phyloP scores from a whole-genome alignment of 2,329 filamentous ascomycete species.

The Cytospora piceae region DNA sequence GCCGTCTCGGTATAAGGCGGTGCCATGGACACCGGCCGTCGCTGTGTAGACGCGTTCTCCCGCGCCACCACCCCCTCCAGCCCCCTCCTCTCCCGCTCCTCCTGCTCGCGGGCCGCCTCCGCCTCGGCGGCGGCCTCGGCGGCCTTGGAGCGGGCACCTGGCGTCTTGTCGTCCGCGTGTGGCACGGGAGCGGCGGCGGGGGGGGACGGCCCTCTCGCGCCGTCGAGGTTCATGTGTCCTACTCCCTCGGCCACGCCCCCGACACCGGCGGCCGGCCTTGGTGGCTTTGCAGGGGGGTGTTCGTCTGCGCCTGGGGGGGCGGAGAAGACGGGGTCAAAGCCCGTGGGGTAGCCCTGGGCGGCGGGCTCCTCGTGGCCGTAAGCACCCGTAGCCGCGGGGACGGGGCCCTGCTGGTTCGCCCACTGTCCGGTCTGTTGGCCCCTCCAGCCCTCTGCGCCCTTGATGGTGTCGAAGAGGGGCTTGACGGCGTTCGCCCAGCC shows the following conservation, averaged over 20 bases:
- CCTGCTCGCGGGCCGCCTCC: conserved; percentile 18
- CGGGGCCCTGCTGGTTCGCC: conserved; percentile 24
- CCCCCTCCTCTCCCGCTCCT: conserved; percentile 24
- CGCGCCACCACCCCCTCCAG: conserved; percentile 10
- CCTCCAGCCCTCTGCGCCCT: conserved; percentile 41
- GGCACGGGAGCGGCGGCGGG: not conserved
- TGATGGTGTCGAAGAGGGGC: conserved; percentile 42
- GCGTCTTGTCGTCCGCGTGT: conserved; percentile 9
- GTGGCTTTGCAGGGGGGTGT: conserved; percentile 17
- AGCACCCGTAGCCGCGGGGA: not conserved
- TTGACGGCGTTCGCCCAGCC: conserved; percentile 41
- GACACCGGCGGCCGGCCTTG: conserved; percentile 13
- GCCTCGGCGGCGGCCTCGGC: conserved; percentile 35
- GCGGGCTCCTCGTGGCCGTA: conserved; percentile 18
- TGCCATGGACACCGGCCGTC: conserved; percentile 23
- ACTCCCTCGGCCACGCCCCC: conserved; percentile 27
- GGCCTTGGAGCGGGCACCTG: conserved; percentile 33
- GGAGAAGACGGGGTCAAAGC: conserved; percentile 25
- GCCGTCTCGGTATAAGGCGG: conserved; percentile 37
- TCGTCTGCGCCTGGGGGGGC: not conserved
- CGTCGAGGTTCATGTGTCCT: conserved; percentile 25
- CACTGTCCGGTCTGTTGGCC: conserved; percentile 23
- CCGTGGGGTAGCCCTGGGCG: conserved; percentile 16
- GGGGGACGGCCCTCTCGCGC: not conserved
- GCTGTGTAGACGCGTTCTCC: conserved; percentile 7